Percentiles rank a stretch among this genome's conserved stretches.
These are phyloP conservation scores for Tricholoma hemisulphureum DNA, from an alignment of 768 basidiomycete species.

Conservation along the genomic window DNA sequence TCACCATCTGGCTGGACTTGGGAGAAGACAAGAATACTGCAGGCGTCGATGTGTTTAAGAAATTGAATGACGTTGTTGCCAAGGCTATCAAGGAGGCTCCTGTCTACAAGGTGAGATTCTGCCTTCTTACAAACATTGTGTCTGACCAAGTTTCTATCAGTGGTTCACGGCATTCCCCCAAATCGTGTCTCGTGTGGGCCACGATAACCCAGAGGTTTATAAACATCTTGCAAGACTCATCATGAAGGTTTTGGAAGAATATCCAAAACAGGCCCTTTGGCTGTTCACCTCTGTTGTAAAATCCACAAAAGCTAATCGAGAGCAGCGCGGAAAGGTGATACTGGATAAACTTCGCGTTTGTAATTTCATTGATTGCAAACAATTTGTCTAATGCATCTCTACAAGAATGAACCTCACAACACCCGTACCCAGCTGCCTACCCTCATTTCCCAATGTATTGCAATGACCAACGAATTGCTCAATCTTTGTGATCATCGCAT, in stretches of 20 bases:
- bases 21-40: conserved; percentile 54
- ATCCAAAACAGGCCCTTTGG: conserved; percentile 93
- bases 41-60: conserved; percentile 42
- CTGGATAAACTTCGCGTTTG: conserved; percentile 58
- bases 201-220: conserved; percentile 62
- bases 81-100: conserved; percentile 61
- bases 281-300: conserved; percentile 85
- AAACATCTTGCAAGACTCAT: conserved; percentile 65
- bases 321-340: conserved; percentile 57
- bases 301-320: conserved; percentile 67
- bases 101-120: conserved; percentile 65
- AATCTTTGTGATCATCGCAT: conserved; percentile 59
- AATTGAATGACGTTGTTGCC: conserved; percentile 57
- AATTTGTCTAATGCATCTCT: not conserved
- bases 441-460: conserved; percentile 53
- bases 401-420: conserved; percentile 48
- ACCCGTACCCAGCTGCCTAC: conserved; percentile 38
- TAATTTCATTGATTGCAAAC: not conserved
- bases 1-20: conserved; percentile 93
- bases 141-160: conserved; percentile 38
- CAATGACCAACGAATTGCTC: conserved; percentile 71
- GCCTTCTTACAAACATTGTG: not conserved
- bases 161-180: conserved; percentile 97
- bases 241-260: conserved; percentile 66
- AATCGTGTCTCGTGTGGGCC: conserved; percentile 91